These are phyloP conservation scores for Cystofilobasidium bisporidii DNA, from an alignment of 768 basidiomycete species.

Conservation along the genomic window DNA sequence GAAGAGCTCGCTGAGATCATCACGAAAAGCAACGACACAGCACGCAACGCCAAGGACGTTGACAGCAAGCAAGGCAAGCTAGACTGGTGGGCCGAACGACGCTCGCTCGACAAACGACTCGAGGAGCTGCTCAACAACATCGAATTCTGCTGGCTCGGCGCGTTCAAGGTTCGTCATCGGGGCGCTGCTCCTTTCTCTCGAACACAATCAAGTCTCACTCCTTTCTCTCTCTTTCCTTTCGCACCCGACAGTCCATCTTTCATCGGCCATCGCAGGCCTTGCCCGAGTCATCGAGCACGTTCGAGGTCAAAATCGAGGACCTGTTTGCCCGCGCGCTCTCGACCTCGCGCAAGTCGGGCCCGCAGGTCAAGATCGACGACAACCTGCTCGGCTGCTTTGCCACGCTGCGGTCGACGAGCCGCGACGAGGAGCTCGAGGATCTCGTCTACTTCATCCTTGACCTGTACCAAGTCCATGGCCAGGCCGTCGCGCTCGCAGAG, in stretches of 20 bases:
- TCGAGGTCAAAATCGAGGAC: slow-evolving; percentile 62
- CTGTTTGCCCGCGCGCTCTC: slow-evolving; percentile 57
- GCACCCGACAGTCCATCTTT: slow-evolving; percentile 38
- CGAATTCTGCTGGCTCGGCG: slow-evolving; percentile 94
- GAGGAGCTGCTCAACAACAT: slow-evolving; percentile 67
- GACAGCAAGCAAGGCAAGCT: slow-evolving; percentile 54
- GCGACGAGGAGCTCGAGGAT: slow-evolving; percentile 92
- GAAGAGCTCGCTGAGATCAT: slow-evolving; percentile 71
- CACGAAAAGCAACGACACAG: slow-evolving; percentile 62
- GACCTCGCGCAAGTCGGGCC: slow-evolving; percentile 49
- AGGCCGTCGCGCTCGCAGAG: slow-evolving; percentile 78
- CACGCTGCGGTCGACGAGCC: slow-evolving; percentile 65
- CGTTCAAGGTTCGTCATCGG: slow-evolving; percentile 79
- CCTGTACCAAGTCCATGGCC: slow-evolving; percentile 84
- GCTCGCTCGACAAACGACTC: slow-evolving; percentile 65
- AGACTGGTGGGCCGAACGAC: slow-evolving; percentile 79
- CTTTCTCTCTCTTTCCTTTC: neutral
- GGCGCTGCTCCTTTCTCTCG: no score
- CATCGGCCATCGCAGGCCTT: slow-evolving; percentile 46
- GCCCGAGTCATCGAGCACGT: slow-evolving; percentile 47
- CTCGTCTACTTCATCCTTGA: slow-evolving; percentile 87
- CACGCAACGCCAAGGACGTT: slow-evolving; percentile 61
- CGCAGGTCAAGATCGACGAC: slow-evolving; percentile 50
- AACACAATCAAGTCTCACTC: slow-evolving; percentile 45
- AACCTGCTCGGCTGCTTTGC: slow-evolving; percentile 76